These are phyloP conservation scores for Prunella vulgaris DNA, from an alignment of 257 asterid species.

Conservation along the genomic window DNA sequence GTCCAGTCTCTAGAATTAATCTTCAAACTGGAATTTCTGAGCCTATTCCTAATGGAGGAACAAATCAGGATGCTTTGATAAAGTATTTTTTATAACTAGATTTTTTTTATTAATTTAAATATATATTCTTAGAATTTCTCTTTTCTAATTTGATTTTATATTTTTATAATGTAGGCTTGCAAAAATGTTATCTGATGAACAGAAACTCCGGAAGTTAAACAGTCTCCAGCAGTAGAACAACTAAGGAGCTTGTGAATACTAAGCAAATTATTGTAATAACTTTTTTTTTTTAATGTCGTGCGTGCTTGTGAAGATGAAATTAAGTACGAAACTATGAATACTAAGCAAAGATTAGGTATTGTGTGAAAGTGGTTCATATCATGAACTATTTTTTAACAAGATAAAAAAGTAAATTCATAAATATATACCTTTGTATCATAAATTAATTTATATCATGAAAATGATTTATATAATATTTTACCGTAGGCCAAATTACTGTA, in stretches of 20 bases:
- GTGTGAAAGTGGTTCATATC: too few species aligned
- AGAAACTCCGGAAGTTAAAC: slow-evolving; percentile 34
- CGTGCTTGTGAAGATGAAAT: too few species aligned
- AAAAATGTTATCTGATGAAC: slow-evolving; percentile 39
- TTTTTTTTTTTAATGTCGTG: too few species aligned
- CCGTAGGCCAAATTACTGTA: too few species aligned
- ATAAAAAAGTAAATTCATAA: too few species aligned
- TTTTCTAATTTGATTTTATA: not conserved
- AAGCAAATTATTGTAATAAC: too few species aligned
- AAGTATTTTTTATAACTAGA: slow-evolving; percentile 14
- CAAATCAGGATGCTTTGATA: slow-evolving; percentile 52
- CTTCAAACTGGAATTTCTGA: slow-evolving; percentile 41
- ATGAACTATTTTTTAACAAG: too few species aligned
- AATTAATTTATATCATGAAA: too few species aligned
- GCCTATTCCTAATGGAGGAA: slow-evolving; percentile 47
- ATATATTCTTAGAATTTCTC: too few species aligned
- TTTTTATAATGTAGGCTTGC: slow-evolving; percentile 43
- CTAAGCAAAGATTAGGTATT: too few species aligned
- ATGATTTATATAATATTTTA: too few species aligned
- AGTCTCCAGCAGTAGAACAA: not conserved
- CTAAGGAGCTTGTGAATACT: not conserved
- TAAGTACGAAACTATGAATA: not conserved
- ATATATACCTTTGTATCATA: too few species aligned
- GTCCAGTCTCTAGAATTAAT: slow-evolving; percentile 31
- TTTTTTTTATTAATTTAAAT: not conserved